These are phyloP conservation scores for Tolypocladium paradoxum DNA, from an alignment of 2,329 filamentous ascomycete species.

Conservation along the genomic window DNA sequence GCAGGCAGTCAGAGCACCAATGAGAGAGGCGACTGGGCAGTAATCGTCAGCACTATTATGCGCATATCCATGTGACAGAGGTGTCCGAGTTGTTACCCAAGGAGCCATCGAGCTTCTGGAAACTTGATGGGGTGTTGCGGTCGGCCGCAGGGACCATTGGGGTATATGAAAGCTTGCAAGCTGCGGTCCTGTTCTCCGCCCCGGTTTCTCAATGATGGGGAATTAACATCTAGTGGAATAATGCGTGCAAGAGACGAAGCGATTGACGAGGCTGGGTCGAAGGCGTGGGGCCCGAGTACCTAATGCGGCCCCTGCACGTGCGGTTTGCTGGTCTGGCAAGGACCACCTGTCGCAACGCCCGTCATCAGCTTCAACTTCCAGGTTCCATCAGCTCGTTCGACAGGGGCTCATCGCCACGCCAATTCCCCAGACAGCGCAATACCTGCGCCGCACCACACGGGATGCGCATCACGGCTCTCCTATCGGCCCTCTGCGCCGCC, in stretches of 20 bases:
- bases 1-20: not conserved
- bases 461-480: slow-evolving; percentile 31
- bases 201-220: not conserved
- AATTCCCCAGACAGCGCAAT: not conserved
- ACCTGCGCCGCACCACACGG: not conserved
- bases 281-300: not conserved
- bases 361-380: not conserved
- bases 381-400: not conserved
- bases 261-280: not conserved
- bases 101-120: not conserved
- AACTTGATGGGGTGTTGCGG: not conserved
- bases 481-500: slow-evolving; percentile 32
- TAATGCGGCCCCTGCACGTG: not conserved
- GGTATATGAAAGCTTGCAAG: not conserved
- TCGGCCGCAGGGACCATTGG: not conserved
- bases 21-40: not conserved
- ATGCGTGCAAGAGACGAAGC: not conserved
- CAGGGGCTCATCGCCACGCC: not conserved
- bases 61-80: not conserved
- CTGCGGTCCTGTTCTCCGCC: too few species aligned
- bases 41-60: not conserved
- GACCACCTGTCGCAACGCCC: not conserved
- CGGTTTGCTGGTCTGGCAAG: not conserved
- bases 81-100: not conserved
- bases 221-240: too few species aligned